Percentiles rank a stretch among this genome's conserved stretches.
These are phyloP conservation scores for Myrmaecium sp. DNA, from an alignment of 2,329 filamentous ascomycete species.

Conservation along the genomic window DNA sequence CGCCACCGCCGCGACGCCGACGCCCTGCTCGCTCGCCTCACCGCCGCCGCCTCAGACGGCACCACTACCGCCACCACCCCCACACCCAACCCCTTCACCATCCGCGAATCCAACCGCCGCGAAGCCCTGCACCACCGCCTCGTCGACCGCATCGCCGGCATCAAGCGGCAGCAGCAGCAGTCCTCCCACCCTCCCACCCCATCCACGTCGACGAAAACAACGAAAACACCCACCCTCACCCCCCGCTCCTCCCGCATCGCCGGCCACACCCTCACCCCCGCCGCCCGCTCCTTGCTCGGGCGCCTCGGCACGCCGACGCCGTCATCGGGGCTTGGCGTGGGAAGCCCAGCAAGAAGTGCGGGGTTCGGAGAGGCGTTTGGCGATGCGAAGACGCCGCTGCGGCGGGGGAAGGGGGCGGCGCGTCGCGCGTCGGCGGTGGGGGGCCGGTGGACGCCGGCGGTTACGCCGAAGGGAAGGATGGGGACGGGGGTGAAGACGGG, in stretches of 20 bases:
- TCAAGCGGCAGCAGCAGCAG: too few species aligned
- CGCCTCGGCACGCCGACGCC: too few species aligned
- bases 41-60: conserved; percentile 2
- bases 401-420: conserved; percentile 9
- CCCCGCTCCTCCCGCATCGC: too few species aligned
- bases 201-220: too few species aligned
- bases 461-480: conserved; percentile 12
- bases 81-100: conserved; percentile 59
- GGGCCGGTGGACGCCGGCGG: conserved; percentile 12
- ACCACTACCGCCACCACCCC: conserved; percentile 1
- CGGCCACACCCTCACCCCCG: too few species aligned
- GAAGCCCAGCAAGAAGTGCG: too few species aligned
- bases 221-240: too few species aligned
- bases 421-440: conserved; percentile 11
- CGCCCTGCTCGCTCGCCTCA: conserved; percentile 74
- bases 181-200: too few species aligned
- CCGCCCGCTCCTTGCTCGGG: too few species aligned
- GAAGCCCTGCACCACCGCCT: conserved; percentile 74
- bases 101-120: conserved; percentile 55
- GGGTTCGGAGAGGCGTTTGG: too few species aligned
- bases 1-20: conserved; percentile 58
- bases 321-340: too few species aligned
- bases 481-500: conserved; percentile 11
- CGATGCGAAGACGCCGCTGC: too few species aligned
- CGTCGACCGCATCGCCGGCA: conserved; percentile 69